A percentile compares a stretch with the other conserved stretches of the same genome.
phyloP scores from a whole-genome alignment of 73 alveolate genomes.

The Tetrahymena elliotti region DNA sequence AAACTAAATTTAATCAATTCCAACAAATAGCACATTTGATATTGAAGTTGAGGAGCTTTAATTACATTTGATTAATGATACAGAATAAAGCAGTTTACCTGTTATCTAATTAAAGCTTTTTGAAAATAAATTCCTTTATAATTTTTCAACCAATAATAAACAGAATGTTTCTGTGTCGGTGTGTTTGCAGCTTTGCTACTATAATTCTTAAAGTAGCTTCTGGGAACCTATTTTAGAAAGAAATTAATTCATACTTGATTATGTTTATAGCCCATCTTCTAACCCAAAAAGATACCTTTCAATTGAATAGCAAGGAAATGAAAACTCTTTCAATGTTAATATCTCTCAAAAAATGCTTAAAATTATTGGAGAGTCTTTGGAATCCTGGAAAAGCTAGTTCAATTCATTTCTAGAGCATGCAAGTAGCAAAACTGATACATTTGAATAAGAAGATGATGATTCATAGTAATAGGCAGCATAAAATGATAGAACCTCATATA shows the following conservation, averaged over 20 bases:
- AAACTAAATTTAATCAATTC: neutral
- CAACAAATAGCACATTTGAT: neutral
- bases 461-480: neutral
- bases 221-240: neutral
- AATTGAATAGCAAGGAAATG: neutral
- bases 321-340: neutral
- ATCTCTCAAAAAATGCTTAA: neutral
- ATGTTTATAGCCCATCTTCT: neutral
- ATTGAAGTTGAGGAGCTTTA: neutral
- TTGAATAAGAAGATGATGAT: neutral
- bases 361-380: neutral
- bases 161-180: neutral
- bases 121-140: neutral
- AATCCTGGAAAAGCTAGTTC: neutral
- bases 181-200: neutral
- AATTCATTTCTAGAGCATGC: neutral
- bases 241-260: neutral
- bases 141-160: neutral
- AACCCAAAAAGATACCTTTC: neutral
- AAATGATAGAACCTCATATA: neutral
- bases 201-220: neutral
- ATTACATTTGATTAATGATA: neutral
- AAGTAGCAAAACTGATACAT: neutral
- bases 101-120: neutral
- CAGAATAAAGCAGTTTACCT: neutral